These are phyloP conservation scores for Biancaea sappan DNA, from an alignment of 306 rosid genomes.

Conservation along the genomic window DNA sequence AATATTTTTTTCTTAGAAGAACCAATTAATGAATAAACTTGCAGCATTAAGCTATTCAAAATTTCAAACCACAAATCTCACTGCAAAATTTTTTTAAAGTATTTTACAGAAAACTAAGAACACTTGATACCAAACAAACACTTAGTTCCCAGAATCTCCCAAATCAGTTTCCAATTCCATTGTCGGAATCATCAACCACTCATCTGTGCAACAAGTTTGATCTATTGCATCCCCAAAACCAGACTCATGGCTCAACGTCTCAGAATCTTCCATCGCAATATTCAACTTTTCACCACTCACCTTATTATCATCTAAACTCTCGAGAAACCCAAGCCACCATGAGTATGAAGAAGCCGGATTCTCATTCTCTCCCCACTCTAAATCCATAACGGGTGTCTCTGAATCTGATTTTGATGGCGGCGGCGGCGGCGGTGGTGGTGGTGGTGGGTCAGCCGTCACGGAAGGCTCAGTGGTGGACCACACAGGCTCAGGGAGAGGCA, in stretches of 20 bases:
- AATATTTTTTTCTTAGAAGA: too few relatives aligned
- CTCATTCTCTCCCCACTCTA: conserved; percentile 25
- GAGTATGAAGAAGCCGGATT: conserved; percentile 7
- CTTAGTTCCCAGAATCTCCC: too few relatives aligned
- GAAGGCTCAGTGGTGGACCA: conserved; percentile 15
- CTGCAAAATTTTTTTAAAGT: too few relatives aligned
- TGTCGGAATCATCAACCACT: conserved; percentile 37
- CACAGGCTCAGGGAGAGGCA: conserved; percentile 28
- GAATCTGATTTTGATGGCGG: neutral
- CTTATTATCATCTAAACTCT: neutral
- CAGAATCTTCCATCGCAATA: neutral
- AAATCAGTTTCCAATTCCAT: conserved; percentile 43
- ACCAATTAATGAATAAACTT: too few relatives aligned
- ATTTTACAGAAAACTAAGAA: too few relatives aligned
- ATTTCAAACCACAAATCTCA: too few relatives aligned
- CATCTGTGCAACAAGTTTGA: neutral
- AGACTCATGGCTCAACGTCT: neutral
- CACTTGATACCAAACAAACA: too few relatives aligned
- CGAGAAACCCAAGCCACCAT: conserved; percentile 12
- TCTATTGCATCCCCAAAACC: neutral
- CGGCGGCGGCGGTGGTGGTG: neutral
- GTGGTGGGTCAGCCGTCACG: neutral
- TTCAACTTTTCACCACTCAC: neutral
- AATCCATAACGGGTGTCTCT: neutral
- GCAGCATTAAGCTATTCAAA: too few relatives aligned